Percentiles rank a stretch among this genome's conserved stretches.
These are phyloP conservation scores for Astrothelium subdiscretum DNA, from an alignment of 495 filamentous ascomycete species.

Conservation along the genomic window DNA sequence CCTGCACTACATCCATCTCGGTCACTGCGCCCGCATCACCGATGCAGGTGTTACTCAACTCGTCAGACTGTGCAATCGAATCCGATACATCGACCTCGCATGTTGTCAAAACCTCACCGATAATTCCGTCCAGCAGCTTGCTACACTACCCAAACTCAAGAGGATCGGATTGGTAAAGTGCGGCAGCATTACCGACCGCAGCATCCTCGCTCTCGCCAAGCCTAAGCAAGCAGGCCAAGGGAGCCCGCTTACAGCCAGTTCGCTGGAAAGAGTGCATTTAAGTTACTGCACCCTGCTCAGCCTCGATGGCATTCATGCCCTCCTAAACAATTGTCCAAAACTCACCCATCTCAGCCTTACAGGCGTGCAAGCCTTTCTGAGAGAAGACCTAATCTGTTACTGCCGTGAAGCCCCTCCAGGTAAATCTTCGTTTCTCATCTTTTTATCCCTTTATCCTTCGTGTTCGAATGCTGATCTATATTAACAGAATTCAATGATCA, in stretches of 20 bases:
- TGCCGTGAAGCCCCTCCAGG: constrained; percentile 76
- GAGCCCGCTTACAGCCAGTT: constrained; percentile 40
- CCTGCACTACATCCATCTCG: constrained; percentile 88
- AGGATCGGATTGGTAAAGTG: constrained; percentile 95
- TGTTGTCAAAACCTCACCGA: constrained; percentile 91
- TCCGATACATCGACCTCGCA: constrained; percentile 93
- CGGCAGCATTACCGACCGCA: constrained; percentile 71
- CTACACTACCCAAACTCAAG: constrained; percentile 80
- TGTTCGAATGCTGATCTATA: constrained; percentile 19
- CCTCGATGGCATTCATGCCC: constrained; percentile 67
- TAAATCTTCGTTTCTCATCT: too few relatives aligned
- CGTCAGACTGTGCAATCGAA: constrained; percentile 78
- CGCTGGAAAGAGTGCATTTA: constrained; percentile 85
- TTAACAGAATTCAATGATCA: constrained; percentile 80
- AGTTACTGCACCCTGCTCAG: constrained; percentile 86
- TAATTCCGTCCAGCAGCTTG: constrained; percentile 69
- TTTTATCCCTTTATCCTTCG: too few relatives aligned
- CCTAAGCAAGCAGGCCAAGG: constrained; percentile 37
- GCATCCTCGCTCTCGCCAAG: constrained; percentile 71
- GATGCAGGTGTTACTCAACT: constrained; percentile 74
- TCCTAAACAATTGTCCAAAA: constrained; percentile 82
- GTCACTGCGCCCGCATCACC: constrained; percentile 84
- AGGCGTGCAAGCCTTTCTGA: constrained; percentile 74
- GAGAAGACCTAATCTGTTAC: constrained; percentile 64
- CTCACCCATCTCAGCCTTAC: constrained; percentile 94